A percentile compares a stretch with the other conserved stretches of the same genome.
Conservation (phyloP, 441 rosid genomes). For the Bruguiera hainesii region DNA sequence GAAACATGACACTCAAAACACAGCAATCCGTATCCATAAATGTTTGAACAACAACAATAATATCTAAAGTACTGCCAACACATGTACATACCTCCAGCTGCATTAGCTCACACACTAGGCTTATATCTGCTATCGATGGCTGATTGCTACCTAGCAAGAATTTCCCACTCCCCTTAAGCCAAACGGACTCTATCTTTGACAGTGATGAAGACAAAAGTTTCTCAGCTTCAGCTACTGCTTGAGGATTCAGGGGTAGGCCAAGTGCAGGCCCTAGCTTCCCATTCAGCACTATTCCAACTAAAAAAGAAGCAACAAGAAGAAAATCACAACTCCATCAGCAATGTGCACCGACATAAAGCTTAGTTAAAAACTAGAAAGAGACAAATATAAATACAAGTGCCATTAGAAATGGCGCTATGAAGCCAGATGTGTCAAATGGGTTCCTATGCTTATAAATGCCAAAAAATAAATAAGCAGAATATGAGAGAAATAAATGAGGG, state of each 20-base stretch:
- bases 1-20: too few species aligned
- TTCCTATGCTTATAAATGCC: background rate
- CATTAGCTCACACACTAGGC: slow-evolving; percentile 84
- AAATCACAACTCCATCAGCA: slow-evolving; percentile 10
- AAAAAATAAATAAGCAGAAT: too few species aligned
- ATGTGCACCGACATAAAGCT: background rate
- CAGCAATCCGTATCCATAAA: too few species aligned
- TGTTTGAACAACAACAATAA: too few species aligned
- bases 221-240: slow-evolving; percentile 68
- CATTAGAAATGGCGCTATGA: too few species aligned
- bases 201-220: slow-evolving; percentile 53
- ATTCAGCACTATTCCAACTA: slow-evolving; percentile 50
- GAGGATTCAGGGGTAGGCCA: slow-evolving; percentile 50
- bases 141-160: slow-evolving; percentile 72
- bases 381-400: background rate
- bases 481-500: too few species aligned
- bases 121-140: slow-evolving; percentile 85
- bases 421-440: background rate
- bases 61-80: background rate
- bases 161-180: slow-evolving; percentile 74
- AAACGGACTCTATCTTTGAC: slow-evolving; percentile 55
- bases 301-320: slow-evolving; percentile 21
- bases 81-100: slow-evolving; percentile 69
- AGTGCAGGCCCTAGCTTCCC: slow-evolving; percentile 48
- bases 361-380: background rate